Evolutionary conservation across 2,329 filamentous ascomycete genomes (phyloP), one percentile per base, ranked within the genome.

Genomic region (Aspergillus terreus): DNA sequence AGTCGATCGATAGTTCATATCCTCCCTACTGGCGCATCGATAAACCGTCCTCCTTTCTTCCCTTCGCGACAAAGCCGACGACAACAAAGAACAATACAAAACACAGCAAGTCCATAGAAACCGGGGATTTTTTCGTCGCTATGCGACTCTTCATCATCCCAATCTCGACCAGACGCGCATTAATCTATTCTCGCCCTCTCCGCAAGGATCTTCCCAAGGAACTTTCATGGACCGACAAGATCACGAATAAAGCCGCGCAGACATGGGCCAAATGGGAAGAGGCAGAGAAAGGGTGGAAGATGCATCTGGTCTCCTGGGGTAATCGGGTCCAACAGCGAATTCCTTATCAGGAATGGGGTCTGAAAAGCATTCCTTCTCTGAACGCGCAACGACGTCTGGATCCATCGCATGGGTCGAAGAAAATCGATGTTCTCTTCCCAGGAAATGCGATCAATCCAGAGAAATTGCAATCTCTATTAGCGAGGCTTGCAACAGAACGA

Each of bases 141-240:
- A 97, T 99, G 94, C 89, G 91, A 70, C 82, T 99, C 72, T 96
- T 91, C 75, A 85, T 99, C 58, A 82, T 99, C 51, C 94, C 94
- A 56, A 87, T 99, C 63, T 95, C 92, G 53, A 95, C 91, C 59
- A 84, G 88, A 66, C 87, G 92, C 65, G 92, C 90, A 47, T 83
- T 99, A 56, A 84, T 99, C 64, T 97, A 96, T 78, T 95, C 90
- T 73, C 88, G 96, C 67, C 86, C 87, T 58, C 76, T 88, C 57
- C 79, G 84, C 64, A 73, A 78, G 47, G 76, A 82, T 44, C 72
- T 79, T 35, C 70, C 79, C 7, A 74, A 79, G 36, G 74, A 80
- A 49, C 79, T 79, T 17, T 78, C 78, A n/a, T 74, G 82, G 61
- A 67, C 86, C 53, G 91, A 96, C 70, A 85, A 83, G 66, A 73